Evolutionary conservation across 2,329 filamentous ascomycete species (phyloP), one percentile per base, ranked within the genome.

Genomic region (Thelonectria olida): DNA sequence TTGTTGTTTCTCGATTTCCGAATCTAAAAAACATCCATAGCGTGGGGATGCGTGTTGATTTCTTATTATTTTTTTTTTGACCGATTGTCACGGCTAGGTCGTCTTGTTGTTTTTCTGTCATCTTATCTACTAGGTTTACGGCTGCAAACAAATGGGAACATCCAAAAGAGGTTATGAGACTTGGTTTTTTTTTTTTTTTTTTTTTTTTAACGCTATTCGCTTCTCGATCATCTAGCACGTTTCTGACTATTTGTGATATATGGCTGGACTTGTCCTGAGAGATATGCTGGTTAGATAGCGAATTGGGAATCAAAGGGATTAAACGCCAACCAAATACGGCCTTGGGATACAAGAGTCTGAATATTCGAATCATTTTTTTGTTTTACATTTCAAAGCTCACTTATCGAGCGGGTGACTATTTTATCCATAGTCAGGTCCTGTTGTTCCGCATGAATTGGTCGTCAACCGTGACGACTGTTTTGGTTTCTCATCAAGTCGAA

Each of bases 11-110:
- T 44, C 54, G 57, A 62, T 61, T 55, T 56, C 48, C 39, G 59
- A 64, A 68, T 25, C 10, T 59, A 70, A 64, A 62, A 51, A 69
- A 60, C 56, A 67, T 67, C 70, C 68, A 70, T 70, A 70, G 68
- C 68, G 68, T 65, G 58, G 68, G 67, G 62, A 68, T 64, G 54
- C 61, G 62, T 64, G 66, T 64, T 70, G 34, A 57, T 61, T 42
- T 49, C 65, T 54, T 45, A 31, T 54, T 34, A 22, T n/a, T 22
- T 41, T 61, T 70, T 47, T 58, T 61, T 22, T 34, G 63, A 28
- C 48, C 48, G 44, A 50, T 49, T 51, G 49, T 36, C 49, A 49
- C 36, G 56, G 66, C 56, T 36, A 51, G 58, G 66, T 51, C 25
- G 56, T 47, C 23, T 41, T 62, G 54, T 44, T 68, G 45, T 6